Percentiles rank a stretch among this genome's conserved stretches.
Evolutionary conservation across 495 filamentous ascomycete species (phyloP).

Genomic region (Tuber umbilicatum): DNA sequence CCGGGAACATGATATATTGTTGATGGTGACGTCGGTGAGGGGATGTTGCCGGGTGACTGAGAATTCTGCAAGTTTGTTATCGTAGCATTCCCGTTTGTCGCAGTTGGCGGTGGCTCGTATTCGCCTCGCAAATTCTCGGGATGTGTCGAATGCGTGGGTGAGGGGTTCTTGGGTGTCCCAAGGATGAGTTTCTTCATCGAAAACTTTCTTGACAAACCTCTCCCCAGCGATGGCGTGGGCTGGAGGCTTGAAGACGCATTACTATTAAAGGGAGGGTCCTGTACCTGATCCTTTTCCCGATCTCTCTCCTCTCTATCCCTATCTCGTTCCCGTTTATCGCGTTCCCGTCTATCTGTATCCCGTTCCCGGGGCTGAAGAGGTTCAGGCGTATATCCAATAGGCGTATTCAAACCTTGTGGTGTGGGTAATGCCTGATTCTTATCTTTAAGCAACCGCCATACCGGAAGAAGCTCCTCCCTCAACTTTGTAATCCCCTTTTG

Average conservation of each 20-base stretch:
- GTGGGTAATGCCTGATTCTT: conserved; percentile 77
- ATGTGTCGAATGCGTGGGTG: conserved; percentile 64
- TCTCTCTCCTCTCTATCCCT: conserved; percentile 29
- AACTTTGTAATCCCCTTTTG: conserved; percentile 77
- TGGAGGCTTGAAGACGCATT: conserved; percentile 31
- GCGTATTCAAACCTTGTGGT: conserved; percentile 38
- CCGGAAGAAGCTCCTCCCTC: conserved; percentile 82
- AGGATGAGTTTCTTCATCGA: conserved; percentile 88
- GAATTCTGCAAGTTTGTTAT: conserved; percentile 47
- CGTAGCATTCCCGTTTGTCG: conserved; percentile 23
- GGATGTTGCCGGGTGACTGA: conserved; percentile 58
- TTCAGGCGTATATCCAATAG: conserved; percentile 30
- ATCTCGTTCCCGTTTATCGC: conserved; percentile 26
- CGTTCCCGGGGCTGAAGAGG: conserved; percentile 23
- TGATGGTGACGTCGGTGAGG: conserved; percentile 67
- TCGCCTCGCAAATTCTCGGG: conserved; percentile 46
- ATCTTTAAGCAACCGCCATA: conserved; percentile 84
- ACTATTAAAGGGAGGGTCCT: conserved; percentile 30
- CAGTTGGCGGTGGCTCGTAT: conserved; percentile 50
- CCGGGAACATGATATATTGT: conserved; percentile 42
- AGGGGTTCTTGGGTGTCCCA: conserved; percentile 69
- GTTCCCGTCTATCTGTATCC: conserved; percentile 27
- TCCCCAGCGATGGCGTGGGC: conserved; percentile 38
- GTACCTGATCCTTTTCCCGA: conserved; percentile 21
- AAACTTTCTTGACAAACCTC: conserved; percentile 67